phyloP scores from a whole-genome alignment of 1,139 yeast species.

The Geotrichum australiense region DNA sequence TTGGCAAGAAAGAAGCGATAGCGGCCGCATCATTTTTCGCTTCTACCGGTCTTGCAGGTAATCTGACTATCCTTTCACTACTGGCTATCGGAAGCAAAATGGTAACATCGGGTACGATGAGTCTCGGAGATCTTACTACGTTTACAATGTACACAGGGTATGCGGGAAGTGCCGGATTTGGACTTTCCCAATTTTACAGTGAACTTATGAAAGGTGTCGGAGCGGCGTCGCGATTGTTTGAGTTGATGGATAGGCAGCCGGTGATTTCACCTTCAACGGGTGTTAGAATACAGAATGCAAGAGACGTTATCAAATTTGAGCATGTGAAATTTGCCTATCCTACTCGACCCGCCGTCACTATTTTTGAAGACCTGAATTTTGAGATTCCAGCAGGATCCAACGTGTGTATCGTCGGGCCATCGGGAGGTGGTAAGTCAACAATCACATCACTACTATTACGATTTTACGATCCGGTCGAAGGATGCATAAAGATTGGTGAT shows the following conservation, averaged over 20 bases:
- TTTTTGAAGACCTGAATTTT: constrained; percentile 60
- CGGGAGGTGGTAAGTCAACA: constrained; percentile 94
- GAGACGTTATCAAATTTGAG: constrained; percentile 52
- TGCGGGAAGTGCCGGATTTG: constrained; percentile 85
- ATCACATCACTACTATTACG: constrained; percentile 71
- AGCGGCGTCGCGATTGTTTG: constrained; percentile 89
- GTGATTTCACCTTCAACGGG: constrained; percentile 61
- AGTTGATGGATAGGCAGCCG: constrained; percentile 72
- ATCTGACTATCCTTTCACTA: constrained; percentile 66
- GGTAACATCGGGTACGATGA: constrained; percentile 61
- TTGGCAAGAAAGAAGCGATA: constrained; percentile 74
- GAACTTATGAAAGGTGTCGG: constrained; percentile 97
- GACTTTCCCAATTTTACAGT: constrained; percentile 82
- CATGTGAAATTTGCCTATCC: constrained; percentile 76
- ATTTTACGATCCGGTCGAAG: constrained; percentile 71
- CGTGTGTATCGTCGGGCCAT: constrained; percentile 92
- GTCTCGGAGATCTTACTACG: constrained; percentile 86
- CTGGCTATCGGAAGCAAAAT: constrained; percentile 75
- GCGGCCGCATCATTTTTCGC: constrained; percentile 61
- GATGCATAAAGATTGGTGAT: constrained; percentile 61
- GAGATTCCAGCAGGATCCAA: constrained; percentile 75
- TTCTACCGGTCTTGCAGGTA: constrained; percentile 74
- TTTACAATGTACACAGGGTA: constrained; percentile 91
- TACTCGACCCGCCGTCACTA: constrained; percentile 66
- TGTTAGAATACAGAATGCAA: constrained; percentile 36